Evolutionary conservation across 1,139 yeast genomes (phyloP), one percentile per base, ranked within the genome.

Genomic region (Scheffersomyces quercinus): DNA sequence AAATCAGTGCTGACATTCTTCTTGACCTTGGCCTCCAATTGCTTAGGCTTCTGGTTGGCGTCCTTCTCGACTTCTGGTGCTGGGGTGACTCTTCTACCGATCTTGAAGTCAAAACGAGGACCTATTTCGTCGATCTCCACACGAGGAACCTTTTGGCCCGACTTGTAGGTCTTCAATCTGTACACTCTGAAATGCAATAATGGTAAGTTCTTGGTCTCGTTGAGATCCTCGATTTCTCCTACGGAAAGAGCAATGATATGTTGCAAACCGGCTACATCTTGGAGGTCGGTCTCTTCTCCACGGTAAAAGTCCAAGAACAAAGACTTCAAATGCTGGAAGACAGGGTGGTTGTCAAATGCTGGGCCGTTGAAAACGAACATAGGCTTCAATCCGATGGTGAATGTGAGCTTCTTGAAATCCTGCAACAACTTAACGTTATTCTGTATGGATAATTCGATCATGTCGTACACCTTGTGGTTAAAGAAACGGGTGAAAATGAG

Each of bases 101-200:
- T 79, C 56, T 85, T 83, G 69, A 93, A 93, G 61, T 93, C 98
- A 47, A 95, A 77, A 56, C 99, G 79, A 45, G 99, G 99, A 1
- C 99, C 99, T 54, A 89, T 85, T 67, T 93, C 99, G 48, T 87
- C 95, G 41, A 93, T 73, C 68, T 93, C 99, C 29, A 93, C 91
- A 62, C 99, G 79, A 43, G 99, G 99, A 43, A 89, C 77, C 62
- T 88, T 89, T 59, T 93, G 96, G 39, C 89, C 93, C 50, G 91
- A 83, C 62, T 78, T 83, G 65, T 68, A 85, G 3, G 98, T 83
- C 62, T 85, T 88, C 55, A 95, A 71, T 59, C 85, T 82, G 67
- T 93, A 93, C 24, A 90, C 97, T 68, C 99, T 82, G 77, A 93
- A 91, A 60, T 89, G 79, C 37, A 95, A 86, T 44, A 78, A 68